Evolutionary conservation across 495 filamentous ascomycete genomes (phyloP), one percentile per base, ranked within the genome.

Genomic region (Penicillium tannophilum): DNA sequence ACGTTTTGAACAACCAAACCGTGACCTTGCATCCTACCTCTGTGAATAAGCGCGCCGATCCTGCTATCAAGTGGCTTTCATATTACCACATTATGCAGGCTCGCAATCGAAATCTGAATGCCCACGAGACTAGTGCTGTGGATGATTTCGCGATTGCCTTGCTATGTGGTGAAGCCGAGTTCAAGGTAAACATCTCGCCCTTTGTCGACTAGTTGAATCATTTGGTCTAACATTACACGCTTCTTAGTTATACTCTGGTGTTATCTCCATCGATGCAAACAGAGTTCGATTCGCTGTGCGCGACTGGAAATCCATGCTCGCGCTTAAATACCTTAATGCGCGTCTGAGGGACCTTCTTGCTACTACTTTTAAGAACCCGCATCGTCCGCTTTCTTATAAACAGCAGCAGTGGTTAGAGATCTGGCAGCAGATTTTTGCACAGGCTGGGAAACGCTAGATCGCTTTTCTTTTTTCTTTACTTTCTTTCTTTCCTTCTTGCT

Each of bases 71-170:
- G 65, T 96, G 89, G 87, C 72, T 98, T 45, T 91, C 89, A 1
- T 98, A 93, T 70, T 97, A 98, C 71, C 87, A 93, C 61, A 96
- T 97, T 58, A 96, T 97, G 92, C 92, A 96, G 72, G 88, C 88
- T 2, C 77, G 78, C 24, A 94, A 89, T 63, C 81, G 85, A 78
- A 88, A 81, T 62, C 89, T 92, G 58, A 94, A 95, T 59, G 94
- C 93, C 0, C 91, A 97, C 60, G 92, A 96, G 60, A 96, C 92
- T 0, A 92, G 86, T 2, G 85, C 87, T 0, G 89, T 88, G 8
- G 88, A 95, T 26, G 86, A 89, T 54, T 87, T 96, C 63, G 86
- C 91, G 5, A 83, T 97, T 63, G 86, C 89, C 17, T 69, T 98
- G 17, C 80, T 96, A 41, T 94, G 90, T 61, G 94, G 93, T 17